Percentiles rank a stretch among this genome's conserved stretches.
These are phyloP conservation scores for Pythium graminicola DNA, from an alignment of 352 stramenopile species.

Conservation along the genomic window DNA sequence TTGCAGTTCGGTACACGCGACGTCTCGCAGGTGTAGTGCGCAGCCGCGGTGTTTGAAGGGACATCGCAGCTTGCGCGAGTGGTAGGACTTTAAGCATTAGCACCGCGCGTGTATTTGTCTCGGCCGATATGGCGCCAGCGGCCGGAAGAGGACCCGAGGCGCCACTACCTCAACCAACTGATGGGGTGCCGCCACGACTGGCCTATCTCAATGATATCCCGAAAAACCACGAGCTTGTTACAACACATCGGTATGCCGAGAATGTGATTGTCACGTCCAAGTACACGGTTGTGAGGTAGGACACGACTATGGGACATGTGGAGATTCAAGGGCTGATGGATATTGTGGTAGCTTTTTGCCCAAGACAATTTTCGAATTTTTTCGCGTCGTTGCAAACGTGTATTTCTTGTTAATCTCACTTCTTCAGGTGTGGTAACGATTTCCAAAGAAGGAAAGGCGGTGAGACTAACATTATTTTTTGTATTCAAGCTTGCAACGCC, in stretches of 20 bases:
- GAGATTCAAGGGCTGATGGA: too few species aligned
- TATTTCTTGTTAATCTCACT: constrained; percentile 93
- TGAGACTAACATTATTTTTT: not conserved
- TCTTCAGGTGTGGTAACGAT: constrained; percentile 70
- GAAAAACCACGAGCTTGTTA: constrained; percentile 52
- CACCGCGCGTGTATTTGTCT: constrained; percentile 15
- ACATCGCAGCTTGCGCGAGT: constrained; percentile 1
- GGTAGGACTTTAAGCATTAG: constrained; percentile 13
- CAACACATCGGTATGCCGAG: constrained; percentile 40
- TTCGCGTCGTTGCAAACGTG: constrained; percentile 91
- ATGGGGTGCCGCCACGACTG: constrained; percentile 24
- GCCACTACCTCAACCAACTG: not conserved
- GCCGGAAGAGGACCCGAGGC: not conserved
- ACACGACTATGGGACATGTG: constrained; percentile 3
- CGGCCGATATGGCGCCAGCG: constrained; percentile 14
- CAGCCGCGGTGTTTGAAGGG: not conserved
- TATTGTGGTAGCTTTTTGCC: constrained; percentile 93
- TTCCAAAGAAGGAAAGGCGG: not conserved
- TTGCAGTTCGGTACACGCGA: too few species aligned
- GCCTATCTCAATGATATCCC: constrained; percentile 45
- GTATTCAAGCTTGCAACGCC: constrained; percentile 42
- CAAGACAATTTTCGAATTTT: constrained; percentile 92
- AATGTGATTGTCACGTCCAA: constrained; percentile 88
- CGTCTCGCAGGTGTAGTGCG: not conserved
- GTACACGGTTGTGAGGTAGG: constrained; percentile 74